Base-by-base conservation (phyloP, 805 yeast genomes). In the Cyberlindnera mississippiensis region DNA sequence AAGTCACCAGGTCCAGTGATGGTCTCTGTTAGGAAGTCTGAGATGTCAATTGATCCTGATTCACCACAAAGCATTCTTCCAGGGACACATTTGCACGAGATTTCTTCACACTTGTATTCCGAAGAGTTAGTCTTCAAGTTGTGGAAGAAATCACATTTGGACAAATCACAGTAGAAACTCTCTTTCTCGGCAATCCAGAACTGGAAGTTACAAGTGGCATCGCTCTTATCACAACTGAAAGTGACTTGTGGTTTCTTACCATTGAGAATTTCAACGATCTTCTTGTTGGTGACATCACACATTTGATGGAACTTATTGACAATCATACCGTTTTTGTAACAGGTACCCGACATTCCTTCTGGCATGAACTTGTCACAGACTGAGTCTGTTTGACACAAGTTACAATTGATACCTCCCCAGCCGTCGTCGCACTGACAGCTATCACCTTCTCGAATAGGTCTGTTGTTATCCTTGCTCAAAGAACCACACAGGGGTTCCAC, bases 361-460 rank as follows among this genome's bases (percentile, higher is more conserved):
- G 98, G 98, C 79, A 91, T 78, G 53, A 93, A 85, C 0, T 85
- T 67, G 60, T 87, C 85, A 67, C 99, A 93, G 2, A 82, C 84
- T 3, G 70, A 61, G 59, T 93, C 95, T 4, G 61, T 59, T 18
- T 71, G 67, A 64, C 99, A 93, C 60, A 93, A 63, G 56, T 85
- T 93, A 72, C 99, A 93, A 59, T 93, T 93, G 57, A 93, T 84
- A 33, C 99, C 98, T 4, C 70, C 67, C 99, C 99, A 93, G 4
- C 99, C 99, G 4, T 71, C 72, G 37, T 75, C 75, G 65, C 99
- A 91, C 0, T 67, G 67, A 64, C 99, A 93, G 0, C 70, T 51
- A 27, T 54, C 51, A 11, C 57, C 55, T 1, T 71, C 63, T 56
- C 93, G 69, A 11, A 73, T 51, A 0, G 96, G 96, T 44, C 98